A percentile compares a stretch with the other conserved stretches of the same genome.
These are phyloP conservation scores for Barbarea vulgaris DNA, from an alignment of 345 rosid genomes.

Conservation along the genomic window DNA sequence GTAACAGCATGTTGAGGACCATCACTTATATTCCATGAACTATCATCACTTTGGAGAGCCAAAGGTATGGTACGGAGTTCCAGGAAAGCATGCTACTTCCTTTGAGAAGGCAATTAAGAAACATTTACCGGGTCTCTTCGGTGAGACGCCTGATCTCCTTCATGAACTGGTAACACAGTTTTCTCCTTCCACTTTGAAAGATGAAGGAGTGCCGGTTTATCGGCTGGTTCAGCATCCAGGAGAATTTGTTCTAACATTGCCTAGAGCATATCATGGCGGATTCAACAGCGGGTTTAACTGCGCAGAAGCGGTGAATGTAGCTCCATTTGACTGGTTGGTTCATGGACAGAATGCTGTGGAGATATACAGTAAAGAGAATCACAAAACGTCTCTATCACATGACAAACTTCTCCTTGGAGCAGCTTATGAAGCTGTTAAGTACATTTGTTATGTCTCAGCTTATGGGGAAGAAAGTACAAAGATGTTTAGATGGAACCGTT, in stretches of 20 bases:
- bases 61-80: slow-evolving; percentile 94
- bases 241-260: slow-evolving; percentile 88
- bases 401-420: slow-evolving; percentile 81
- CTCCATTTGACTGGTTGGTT: slow-evolving; percentile 88
- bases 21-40: slow-evolving; percentile 84
- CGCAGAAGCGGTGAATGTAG: slow-evolving; percentile 96
- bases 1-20: slow-evolving; percentile 91
- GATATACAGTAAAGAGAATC: slow-evolving; percentile 62
- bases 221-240: slow-evolving; percentile 69
- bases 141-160: slow-evolving; percentile 75
- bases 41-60: slow-evolving; percentile 80
- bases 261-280: slow-evolving; percentile 91
- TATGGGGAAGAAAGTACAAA: slow-evolving; percentile 41
- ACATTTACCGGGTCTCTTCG: slow-evolving; percentile 77
- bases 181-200: slow-evolving; percentile 73
- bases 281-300: slow-evolving; percentile 96
- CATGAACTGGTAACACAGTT: slow-evolving; percentile 87
- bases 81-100: slow-evolving; percentile 69
- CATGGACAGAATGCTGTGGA: slow-evolving; percentile 88
- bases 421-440: slow-evolving; percentile 58
- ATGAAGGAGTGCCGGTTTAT: slow-evolving; percentile 77
- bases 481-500: slow-evolving; percentile 58
- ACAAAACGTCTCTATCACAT: slow-evolving; percentile 86
- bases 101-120: slow-evolving; percentile 74
- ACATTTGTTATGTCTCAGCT: slow-evolving; percentile 52